Conservation (phyloP, 2,329 filamentous ascomycete species). For the Colletotrichum phormii region DNA sequence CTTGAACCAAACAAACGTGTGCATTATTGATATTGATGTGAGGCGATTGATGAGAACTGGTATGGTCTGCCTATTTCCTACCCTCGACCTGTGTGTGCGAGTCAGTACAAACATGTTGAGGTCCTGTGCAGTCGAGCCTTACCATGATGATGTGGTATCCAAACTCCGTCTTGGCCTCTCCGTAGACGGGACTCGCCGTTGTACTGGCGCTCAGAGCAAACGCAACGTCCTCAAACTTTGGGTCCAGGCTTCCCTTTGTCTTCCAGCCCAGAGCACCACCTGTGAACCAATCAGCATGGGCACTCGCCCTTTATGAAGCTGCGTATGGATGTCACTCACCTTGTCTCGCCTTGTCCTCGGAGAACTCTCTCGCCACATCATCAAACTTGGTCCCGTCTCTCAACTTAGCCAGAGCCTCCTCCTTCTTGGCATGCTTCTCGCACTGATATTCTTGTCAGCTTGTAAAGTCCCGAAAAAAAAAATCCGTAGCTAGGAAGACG, state of each 20-base stretch:
- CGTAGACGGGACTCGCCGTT: conserved; percentile 72
- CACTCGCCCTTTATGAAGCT: background rate
- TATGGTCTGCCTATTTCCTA: conserved; percentile 46
- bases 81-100: conserved; percentile 52
- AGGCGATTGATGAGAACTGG: background rate
- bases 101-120: conserved; percentile 10
- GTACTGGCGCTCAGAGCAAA: conserved; percentile 76
- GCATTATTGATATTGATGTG: background rate
- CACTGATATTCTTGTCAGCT: conserved; percentile 57
- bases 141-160: conserved; percentile 89
- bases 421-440: conserved; percentile 82
- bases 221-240: conserved; percentile 78
- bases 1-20: conserved; percentile 28
- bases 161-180: conserved; percentile 78
- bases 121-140: conserved; percentile 31
- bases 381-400: conserved; percentile 77
- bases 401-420: conserved; percentile 78
- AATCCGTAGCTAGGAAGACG: background rate
- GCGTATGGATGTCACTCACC: conserved; percentile 50
- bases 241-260: conserved; percentile 73
- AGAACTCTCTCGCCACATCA: conserved; percentile 77
- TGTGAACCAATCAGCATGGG: conserved; percentile 44
- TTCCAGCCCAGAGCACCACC: conserved; percentile 82
- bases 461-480: background rate
- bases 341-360: conserved; percentile 80